phyloP scores from a whole-genome alignment of 2,329 filamentous ascomycete genomes.

The Alternaria sp. region DNA sequence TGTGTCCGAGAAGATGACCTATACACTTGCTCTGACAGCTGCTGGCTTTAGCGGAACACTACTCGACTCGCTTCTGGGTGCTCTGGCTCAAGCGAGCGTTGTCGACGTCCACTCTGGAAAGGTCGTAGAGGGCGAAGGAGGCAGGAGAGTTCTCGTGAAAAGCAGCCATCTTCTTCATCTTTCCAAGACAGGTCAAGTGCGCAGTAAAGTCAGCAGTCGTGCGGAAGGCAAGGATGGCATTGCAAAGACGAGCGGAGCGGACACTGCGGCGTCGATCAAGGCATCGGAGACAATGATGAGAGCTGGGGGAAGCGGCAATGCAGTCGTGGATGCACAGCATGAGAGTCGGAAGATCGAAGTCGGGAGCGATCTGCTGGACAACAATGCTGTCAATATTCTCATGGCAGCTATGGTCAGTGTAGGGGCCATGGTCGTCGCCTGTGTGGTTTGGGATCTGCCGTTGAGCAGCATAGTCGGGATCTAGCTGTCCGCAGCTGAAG shows the following conservation, averaged over 20 bases:
- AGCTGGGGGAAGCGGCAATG: constrained; percentile 29
- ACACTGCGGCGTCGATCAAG: constrained; percentile 22
- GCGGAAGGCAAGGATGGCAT: constrained; percentile 46
- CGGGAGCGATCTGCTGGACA: constrained; percentile 78
- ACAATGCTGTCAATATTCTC: constrained; percentile 92
- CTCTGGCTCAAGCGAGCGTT: constrained; percentile 83
- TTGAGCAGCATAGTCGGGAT: constrained; percentile 30
- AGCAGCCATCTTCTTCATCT: constrained; percentile 37
- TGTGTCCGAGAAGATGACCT: constrained; percentile 37
- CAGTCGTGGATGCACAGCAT: constrained; percentile 44
- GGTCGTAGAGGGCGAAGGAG: constrained; percentile 86
- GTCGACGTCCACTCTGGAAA: constrained; percentile 83
- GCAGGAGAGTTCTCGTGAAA: constrained; percentile 60
- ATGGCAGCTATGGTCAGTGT: constrained; percentile 87
- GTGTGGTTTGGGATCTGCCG: constrained; percentile 41
- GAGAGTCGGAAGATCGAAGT: constrained; percentile 65
- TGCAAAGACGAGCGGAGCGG: constrained; percentile 41
- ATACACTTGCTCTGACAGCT: constrained; percentile 63
- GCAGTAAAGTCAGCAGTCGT: constrained; percentile 52
- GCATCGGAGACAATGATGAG: constrained; percentile 43
- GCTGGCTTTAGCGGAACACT: constrained; percentile 83
- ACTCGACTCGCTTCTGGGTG: constrained; percentile 86
- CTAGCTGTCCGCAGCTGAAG: constrained; percentile 3
- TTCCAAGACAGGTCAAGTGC: constrained; percentile 37
- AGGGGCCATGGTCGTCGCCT: constrained; percentile 68